Evolutionary conservation across 2,329 filamentous ascomycete species (phyloP).

Genomic region (Diaporthe sp.): DNA sequence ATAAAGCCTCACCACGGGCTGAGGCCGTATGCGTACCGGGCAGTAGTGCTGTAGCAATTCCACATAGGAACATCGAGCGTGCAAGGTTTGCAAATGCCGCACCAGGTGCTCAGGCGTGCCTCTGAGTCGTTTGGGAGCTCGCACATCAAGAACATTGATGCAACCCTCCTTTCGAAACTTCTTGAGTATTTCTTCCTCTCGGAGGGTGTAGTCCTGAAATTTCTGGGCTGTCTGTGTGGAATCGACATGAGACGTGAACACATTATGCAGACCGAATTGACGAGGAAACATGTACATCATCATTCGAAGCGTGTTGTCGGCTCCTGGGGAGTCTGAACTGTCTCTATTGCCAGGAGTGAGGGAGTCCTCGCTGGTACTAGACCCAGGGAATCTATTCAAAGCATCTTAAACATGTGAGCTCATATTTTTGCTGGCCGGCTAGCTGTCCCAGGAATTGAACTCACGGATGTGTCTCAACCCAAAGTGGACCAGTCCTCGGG

Average conservation of each 20-base stretch:
- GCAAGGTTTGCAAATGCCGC: conserved; percentile 74
- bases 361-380: conserved; percentile 30
- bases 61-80: conserved; percentile 82
- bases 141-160: conserved; percentile 40
- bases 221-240: conserved; percentile 73
- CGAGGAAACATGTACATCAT: conserved; percentile 95
- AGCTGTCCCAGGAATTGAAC: conserved; percentile 43
- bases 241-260: conserved; percentile 81
- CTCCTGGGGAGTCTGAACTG: conserved; percentile 44
- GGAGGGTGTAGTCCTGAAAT: conserved; percentile 85
- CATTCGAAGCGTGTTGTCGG: conserved; percentile 71
- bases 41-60: conserved; percentile 86
- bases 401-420: conserved; percentile 68
- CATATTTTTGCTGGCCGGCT: neutral
- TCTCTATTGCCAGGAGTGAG: neutral
- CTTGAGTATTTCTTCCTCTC: conserved; percentile 80
- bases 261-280: conserved; percentile 91
- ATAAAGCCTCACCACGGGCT: conserved; percentile 17
- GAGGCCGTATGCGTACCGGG: conserved; percentile 57
- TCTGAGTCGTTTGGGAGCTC: conserved; percentile 75
- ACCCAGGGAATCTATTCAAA: conserved; percentile 74
- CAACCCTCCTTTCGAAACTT: conserved; percentile 44
- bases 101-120: conserved; percentile 70
- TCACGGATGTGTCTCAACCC: conserved; percentile 85
- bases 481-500: conserved; percentile 73